Evolutionary conservation across 139 green algal species (phyloP).

Genomic region (Asterochloris erici): DNA sequence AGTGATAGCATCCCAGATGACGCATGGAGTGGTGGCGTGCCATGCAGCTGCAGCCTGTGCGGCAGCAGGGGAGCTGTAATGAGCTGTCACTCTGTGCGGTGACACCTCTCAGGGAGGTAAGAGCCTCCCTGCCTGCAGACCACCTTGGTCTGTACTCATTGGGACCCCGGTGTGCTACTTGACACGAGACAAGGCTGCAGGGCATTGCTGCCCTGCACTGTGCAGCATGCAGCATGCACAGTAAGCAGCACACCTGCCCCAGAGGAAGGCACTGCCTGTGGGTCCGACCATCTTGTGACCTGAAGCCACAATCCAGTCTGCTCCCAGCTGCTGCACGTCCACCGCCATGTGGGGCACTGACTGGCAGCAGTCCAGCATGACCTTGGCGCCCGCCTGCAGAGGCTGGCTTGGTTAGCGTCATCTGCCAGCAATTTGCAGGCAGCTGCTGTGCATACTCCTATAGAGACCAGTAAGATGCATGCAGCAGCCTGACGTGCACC

Average conservation of each 20-base stretch:
- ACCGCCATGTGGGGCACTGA: constrained; percentile 93
- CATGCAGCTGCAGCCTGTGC: not conserved
- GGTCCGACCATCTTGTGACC: constrained; percentile 96
- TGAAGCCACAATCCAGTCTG: constrained; percentile 94
- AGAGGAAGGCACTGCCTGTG: constrained; percentile 98
- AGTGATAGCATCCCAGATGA: not conserved
- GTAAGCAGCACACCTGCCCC: constrained; percentile 78
- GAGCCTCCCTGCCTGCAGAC: too few relatives aligned
- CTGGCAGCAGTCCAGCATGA: constrained; percentile 97
- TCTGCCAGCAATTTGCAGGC: too few relatives aligned
- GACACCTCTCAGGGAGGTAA: too few relatives aligned
- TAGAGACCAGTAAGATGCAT: not conserved
- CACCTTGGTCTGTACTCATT: too few relatives aligned
- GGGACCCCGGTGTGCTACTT: too few relatives aligned
- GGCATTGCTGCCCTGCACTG: not conserved
- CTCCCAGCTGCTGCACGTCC: constrained; percentile 84
- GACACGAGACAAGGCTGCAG: too few relatives aligned
- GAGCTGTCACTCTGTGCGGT: not conserved
- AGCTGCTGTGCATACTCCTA: not conserved
- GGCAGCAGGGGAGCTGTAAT: not conserved
- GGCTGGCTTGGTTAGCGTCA: not conserved
- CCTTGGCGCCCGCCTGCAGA: constrained; percentile 60
- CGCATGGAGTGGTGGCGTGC: not conserved
- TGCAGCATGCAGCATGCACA: not conserved
- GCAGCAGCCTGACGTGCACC: not conserved